phyloP scores from a whole-genome alignment of 1,284 basidiomycete genomes.

The Ustilago nuda region DNA sequence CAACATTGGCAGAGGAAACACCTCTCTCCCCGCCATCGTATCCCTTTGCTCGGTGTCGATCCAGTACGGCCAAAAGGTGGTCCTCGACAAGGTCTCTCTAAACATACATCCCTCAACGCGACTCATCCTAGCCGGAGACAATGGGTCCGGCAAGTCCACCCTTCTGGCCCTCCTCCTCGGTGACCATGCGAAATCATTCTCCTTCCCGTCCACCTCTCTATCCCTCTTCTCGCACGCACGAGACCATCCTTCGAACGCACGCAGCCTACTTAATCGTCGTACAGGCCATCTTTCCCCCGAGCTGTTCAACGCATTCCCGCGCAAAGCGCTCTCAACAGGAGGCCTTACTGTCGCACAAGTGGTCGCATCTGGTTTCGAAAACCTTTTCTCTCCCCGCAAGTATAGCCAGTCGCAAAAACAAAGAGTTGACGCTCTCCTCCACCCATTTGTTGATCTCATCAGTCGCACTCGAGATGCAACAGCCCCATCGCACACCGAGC shows the following conservation, averaged over 20 bases:
- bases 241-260: conserved; percentile 59
- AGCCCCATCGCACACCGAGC: too few relatives aligned
- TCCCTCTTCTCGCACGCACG: conserved; percentile 56
- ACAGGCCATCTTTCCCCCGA: conserved; percentile 86
- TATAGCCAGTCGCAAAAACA: conserved; percentile 29
- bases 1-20: conserved; percentile 34
- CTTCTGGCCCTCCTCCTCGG: conserved; percentile 91
- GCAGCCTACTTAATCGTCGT: conserved; percentile 44
- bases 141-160: conserved; percentile 88
- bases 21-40: conserved; percentile 72
- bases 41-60: conserved; percentile 79
- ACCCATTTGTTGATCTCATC: conserved; percentile 52
- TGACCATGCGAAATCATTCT: conserved; percentile 92
- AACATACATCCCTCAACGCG: conserved; percentile 44
- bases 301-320: conserved; percentile 87
- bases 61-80: conserved; percentile 77
- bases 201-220: conserved; percentile 70
- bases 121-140: conserved; percentile 69
- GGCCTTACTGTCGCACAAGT: conserved; percentile 61
- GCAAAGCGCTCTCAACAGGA: conserved; percentile 44
- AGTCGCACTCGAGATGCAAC: conserved; percentile 10
- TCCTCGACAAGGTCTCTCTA: conserved; percentile 65
- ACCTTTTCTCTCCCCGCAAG: conserved; percentile 52
- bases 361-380: conserved; percentile 62
- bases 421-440: conserved; percentile 37